A percentile compares a stretch with the other conserved stretches of the same genome.
Evolutionary conservation across 78 protist species (phyloP).

Genomic region (Dictyostelium capitatum): DNA sequence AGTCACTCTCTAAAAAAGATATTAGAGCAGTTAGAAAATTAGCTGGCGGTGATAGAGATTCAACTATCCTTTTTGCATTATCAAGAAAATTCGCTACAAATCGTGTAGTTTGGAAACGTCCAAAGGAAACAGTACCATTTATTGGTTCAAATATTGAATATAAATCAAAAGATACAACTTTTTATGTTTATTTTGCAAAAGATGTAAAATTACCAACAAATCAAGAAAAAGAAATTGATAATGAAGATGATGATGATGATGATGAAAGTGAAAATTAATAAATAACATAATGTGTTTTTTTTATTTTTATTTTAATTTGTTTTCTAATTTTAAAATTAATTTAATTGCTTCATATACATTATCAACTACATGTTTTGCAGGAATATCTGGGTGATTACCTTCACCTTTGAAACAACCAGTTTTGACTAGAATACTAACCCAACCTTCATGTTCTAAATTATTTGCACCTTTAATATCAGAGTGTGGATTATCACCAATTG

Average conservation of each 20-base stretch:
- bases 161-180: constrained; percentile 44
- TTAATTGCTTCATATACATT: constrained; percentile 66
- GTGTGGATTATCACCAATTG: constrained; percentile 78
- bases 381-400: constrained; percentile 34
- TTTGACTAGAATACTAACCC: constrained; percentile 59
- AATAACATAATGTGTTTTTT: neutral
- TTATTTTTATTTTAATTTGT: neutral
- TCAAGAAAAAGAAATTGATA: neutral
- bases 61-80: constrained; percentile 45
- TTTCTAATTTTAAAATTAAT: constrained; percentile 53
- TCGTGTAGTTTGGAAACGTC: constrained; percentile 68
- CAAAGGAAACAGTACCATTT: constrained; percentile 13
- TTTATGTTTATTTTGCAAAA: constrained; percentile 25
- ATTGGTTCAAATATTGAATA: neutral
- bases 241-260: neutral
- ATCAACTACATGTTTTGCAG: constrained; percentile 54
- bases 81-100: constrained; percentile 27
- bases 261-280: neutral
- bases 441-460: constrained; percentile 58
- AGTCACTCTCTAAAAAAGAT: constrained; percentile 57
- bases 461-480: constrained; percentile 80
- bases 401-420: constrained; percentile 74
- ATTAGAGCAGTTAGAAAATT: constrained; percentile 46
- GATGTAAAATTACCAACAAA: neutral
- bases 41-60: constrained; percentile 66